phyloP scores from a whole-genome alignment of 2,329 filamentous ascomycete genomes.

The Beauveria bassiana region DNA sequence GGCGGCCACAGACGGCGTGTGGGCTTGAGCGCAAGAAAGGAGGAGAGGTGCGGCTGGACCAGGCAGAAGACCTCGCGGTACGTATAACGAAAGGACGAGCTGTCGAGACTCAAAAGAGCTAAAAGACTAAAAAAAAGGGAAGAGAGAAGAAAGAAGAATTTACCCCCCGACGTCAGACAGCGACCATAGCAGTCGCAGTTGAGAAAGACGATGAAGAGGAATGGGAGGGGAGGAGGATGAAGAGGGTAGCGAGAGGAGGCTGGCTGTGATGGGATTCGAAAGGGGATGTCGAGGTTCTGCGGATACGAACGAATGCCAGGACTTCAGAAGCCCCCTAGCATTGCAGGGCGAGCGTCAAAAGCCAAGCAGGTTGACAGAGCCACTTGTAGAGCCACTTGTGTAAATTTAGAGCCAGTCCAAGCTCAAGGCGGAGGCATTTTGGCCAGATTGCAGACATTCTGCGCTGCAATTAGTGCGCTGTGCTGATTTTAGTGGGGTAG shows the following conservation, averaged over 20 bases:
- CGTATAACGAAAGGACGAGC: slow-evolving; percentile 29
- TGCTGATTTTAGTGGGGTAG: slow-evolving; percentile 6
- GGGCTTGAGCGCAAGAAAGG: slow-evolving; percentile 4
- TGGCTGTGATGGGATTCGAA: background rate
- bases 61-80: slow-evolving; percentile 15
- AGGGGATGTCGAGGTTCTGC: slow-evolving; percentile 3
- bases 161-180: slow-evolving; percentile 9
- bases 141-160: slow-evolving; percentile 15
- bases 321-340: background rate
- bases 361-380: background rate
- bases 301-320: background rate
- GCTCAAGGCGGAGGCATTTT: background rate
- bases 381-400: background rate
- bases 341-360: background rate
- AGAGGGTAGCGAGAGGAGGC: background rate
- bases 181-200: slow-evolving; percentile 15
- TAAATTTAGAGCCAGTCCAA: background rate
- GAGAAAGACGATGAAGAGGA: slow-evolving; percentile 2
- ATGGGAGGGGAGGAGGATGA: background rate
- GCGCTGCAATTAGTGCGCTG: slow-evolving; percentile 1
- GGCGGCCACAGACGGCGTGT: background rate
- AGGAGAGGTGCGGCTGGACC: slow-evolving; percentile 14
- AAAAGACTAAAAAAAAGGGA: slow-evolving; percentile 14
- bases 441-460: slow-evolving; percentile 8
- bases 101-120: slow-evolving; percentile 22